Evolutionary conservation across 305 asterid genomes (phyloP).

Genomic region (Petunia hybrid): DNA sequence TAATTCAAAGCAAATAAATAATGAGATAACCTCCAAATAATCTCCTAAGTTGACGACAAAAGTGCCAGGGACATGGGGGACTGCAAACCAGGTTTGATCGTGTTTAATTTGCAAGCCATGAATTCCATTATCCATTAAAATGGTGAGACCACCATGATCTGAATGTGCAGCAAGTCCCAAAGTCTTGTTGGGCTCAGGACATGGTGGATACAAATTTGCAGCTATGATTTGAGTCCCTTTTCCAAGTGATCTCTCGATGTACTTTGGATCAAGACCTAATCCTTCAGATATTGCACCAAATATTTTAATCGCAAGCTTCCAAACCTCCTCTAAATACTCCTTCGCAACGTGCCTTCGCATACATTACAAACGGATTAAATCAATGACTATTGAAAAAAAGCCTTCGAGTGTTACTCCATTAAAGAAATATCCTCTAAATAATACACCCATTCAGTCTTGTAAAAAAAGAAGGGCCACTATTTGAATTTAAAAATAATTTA

Average conservation of each 20-base stretch:
- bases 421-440: too few relatives aligned
- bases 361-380: neutral
- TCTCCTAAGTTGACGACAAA: slow-evolving; percentile 68
- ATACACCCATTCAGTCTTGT: too few relatives aligned
- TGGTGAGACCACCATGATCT: slow-evolving; percentile 65
- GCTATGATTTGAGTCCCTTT: slow-evolving; percentile 57
- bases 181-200: slow-evolving; percentile 70
- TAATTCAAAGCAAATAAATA: neutral
- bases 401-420: too few relatives aligned
- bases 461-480: too few relatives aligned
- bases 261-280: slow-evolving; percentile 50
- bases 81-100: slow-evolving; percentile 47
- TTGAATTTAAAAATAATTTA: too few relatives aligned
- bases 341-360: slow-evolving; percentile 47
- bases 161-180: slow-evolving; percentile 65
- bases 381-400: neutral
- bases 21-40: slow-evolving; percentile 50
- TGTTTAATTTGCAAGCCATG: slow-evolving; percentile 62
- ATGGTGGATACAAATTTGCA: slow-evolving; percentile 59
- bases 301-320: slow-evolving; percentile 49
- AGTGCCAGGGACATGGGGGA: slow-evolving; percentile 52
- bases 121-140: slow-evolving; percentile 61
- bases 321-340: slow-evolving; percentile 53
- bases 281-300: slow-evolving; percentile 60
- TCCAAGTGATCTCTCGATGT: slow-evolving; percentile 49